Evolutionary conservation across 371 early-diverging fungal genomes (phyloP).

Genomic region (Rhizopus arrhizus): DNA sequence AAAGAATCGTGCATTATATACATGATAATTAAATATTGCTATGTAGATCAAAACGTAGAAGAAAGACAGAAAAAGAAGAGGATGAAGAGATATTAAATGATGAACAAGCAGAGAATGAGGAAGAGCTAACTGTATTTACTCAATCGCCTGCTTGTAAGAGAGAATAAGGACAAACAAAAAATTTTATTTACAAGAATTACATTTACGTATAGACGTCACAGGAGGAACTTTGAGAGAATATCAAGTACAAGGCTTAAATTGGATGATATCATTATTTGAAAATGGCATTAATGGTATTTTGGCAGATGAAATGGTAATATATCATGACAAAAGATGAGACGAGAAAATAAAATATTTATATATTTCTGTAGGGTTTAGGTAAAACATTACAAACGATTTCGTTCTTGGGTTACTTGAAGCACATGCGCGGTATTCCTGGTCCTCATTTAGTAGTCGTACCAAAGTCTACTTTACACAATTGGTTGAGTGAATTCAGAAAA

Average conservation of each 20-base stretch:
- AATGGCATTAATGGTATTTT: conserved; percentile 99
- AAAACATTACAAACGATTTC: conserved; percentile 98
- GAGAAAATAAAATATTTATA: neutral
- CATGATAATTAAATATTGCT: neutral
- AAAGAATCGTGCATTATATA: neutral
- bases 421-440: conserved; percentile 73
- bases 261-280: conserved; percentile 96
- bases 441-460: conserved; percentile 98
- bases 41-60: conserved; percentile 71
- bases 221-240: conserved; percentile 94
- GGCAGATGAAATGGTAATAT: conserved; percentile 97
- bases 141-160: conserved; percentile 84
- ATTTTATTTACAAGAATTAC: neutral
- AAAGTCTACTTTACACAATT: conserved; percentile 97
- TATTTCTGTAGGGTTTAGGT: conserved; percentile 83
- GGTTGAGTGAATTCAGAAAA: conserved; percentile 90
- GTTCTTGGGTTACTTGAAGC: conserved; percentile 92
- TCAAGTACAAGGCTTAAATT: conserved; percentile 98
- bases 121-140: conserved; percentile 72
- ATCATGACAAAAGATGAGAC: neutral
- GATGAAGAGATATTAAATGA: conserved; percentile 85
- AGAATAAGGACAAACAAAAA: neutral
- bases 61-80: conserved; percentile 96
- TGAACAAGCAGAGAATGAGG: conserved; percentile 65
- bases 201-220: conserved; percentile 65